These are phyloP conservation scores for Nakaseomyces sp. DNA, from an alignment of 1,139 yeast species.

Conservation along the genomic window DNA sequence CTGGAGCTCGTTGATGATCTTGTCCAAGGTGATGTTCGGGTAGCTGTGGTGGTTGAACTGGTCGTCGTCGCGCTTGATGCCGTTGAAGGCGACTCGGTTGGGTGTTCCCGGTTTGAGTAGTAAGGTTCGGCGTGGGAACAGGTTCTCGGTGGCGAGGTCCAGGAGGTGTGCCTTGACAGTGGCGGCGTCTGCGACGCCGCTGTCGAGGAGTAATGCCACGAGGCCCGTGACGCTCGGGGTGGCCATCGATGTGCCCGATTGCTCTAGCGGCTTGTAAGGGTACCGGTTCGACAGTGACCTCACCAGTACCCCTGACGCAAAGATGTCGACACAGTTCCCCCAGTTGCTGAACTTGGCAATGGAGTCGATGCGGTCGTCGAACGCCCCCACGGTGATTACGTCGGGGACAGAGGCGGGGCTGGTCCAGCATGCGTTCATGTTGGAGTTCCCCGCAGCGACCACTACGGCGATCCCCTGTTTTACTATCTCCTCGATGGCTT, in stretches of 20 bases:
- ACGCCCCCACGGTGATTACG: constrained; percentile 80
- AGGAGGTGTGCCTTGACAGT: constrained; percentile 37
- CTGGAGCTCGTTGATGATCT: constrained; percentile 18
- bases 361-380: constrained; percentile 60
- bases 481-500: constrained; percentile 64
- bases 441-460: constrained; percentile 86
- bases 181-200: constrained; percentile 43
- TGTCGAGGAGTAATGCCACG: constrained; percentile 53
- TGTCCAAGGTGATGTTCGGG: constrained; percentile 21
- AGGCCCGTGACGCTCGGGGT: constrained; percentile 75
- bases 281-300: constrained; percentile 27
- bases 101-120: constrained; percentile 40
- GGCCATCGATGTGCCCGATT: constrained; percentile 83
- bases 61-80: constrained; percentile 29
- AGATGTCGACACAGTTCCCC: constrained; percentile 80
- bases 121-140: constrained; percentile 32
- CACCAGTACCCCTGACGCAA: constrained; percentile 72
- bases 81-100: constrained; percentile 38
- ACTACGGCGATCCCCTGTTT: constrained; percentile 66
- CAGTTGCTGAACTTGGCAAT: constrained; percentile 75
- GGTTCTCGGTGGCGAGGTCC: constrained; percentile 31
- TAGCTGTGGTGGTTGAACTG: constrained; percentile 21
- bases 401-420: constrained; percentile 70
- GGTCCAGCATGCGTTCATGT: constrained; percentile 64
- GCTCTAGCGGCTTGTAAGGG: constrained; percentile 9